phyloP scores from a whole-genome alignment of 2,329 filamentous ascomycete species.

The Teratosphaeria destructans region DNA sequence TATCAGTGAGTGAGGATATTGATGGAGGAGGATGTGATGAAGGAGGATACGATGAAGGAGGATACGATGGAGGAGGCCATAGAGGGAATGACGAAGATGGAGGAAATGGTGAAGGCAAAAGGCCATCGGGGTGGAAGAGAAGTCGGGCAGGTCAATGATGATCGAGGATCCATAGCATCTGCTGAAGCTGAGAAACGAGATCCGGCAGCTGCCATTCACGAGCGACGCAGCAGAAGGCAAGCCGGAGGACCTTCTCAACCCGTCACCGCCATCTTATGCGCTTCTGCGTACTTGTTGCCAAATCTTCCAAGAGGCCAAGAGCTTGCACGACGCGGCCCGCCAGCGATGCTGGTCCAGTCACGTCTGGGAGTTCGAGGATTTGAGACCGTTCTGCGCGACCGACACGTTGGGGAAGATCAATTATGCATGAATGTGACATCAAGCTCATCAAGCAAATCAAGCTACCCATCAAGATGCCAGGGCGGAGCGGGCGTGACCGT shows the following conservation, averaged over 20 bases:
- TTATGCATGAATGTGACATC: neutral
- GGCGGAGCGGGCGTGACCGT: too few species aligned
- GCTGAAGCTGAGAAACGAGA: neutral
- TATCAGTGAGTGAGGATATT: too few species aligned
- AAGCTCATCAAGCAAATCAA: neutral
- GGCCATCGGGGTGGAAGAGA: too few species aligned
- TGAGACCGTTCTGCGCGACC: neutral
- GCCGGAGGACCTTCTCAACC: neutral
- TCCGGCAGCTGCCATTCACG: neutral
- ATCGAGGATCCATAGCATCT: neutral
- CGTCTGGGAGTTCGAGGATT: neutral
- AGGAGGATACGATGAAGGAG: neutral
- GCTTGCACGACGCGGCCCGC: neutral
- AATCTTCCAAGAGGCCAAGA: neutral
- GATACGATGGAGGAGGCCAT: too few species aligned
- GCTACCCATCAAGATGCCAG: neutral
- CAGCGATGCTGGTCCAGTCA: neutral
- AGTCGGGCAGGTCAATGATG: too few species aligned
- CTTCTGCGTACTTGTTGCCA: neutral
- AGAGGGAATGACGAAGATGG: neutral
- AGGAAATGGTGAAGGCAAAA: neutral
- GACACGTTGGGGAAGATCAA: neutral
- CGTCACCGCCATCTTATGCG: neutral
- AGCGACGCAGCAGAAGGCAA: neutral
- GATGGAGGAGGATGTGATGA: too few species aligned